Percentiles rank a stretch among this genome's conserved stretches.
Evolutionary conservation across 805 yeast species (phyloP).

Genomic region (Cyberlindnera japonica): DNA sequence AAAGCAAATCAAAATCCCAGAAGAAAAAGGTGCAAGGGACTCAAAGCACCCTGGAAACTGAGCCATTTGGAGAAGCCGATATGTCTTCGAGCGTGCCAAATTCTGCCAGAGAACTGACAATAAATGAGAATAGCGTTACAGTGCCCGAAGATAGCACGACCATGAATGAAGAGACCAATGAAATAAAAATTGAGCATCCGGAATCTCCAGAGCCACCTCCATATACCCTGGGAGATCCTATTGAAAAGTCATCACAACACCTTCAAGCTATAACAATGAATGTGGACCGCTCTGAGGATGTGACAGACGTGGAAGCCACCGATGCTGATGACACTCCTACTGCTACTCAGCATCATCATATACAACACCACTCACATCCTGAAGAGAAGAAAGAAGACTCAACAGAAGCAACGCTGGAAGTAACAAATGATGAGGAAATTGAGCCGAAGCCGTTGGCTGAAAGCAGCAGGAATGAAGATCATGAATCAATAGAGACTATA

Average conservation of each 20-base stretch:
- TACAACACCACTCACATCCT: background rate
- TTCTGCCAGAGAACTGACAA: background rate
- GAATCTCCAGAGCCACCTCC: background rate
- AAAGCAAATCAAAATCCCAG: conserved; percentile 1
- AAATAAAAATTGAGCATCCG: no score
- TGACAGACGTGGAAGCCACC: background rate
- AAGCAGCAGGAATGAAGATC: conserved; percentile 4
- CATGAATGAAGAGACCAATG: no score
- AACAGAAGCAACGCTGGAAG: conserved; percentile 4
- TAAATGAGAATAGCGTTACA: no score
- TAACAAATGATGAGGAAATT: conserved; percentile 3
- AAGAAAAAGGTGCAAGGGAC: background rate
- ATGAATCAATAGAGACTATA: no score
- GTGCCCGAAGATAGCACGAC: no score
- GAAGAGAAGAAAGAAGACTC: background rate
- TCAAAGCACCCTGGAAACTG: background rate
- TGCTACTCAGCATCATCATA: background rate
- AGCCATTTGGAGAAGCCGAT: background rate
- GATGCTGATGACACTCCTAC: background rate
- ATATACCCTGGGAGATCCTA: background rate
- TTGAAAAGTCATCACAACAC: background rate
- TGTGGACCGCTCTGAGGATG: background rate
- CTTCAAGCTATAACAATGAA: no score
- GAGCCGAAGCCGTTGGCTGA: conserved; percentile 2
- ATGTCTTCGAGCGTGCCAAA: background rate